Evolutionary conservation across 768 basidiomycete genomes (phyloP).

Genomic region (Tricholoma matsutake): DNA sequence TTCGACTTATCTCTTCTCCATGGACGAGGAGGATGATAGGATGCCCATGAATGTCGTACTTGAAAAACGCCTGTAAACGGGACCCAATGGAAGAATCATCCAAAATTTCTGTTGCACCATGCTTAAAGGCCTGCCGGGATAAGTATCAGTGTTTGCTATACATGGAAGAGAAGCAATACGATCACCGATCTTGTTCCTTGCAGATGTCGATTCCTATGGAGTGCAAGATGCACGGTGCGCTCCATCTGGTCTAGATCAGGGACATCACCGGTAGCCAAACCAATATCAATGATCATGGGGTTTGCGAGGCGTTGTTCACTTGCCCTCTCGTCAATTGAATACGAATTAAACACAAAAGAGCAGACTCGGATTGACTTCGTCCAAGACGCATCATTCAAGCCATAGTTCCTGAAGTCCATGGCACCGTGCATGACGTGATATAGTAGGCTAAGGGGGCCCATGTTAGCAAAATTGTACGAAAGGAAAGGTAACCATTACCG

Average conservation of each 20-base stretch:
- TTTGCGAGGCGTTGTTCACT: slow-evolving; percentile 18
- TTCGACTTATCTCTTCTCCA: slow-evolving; percentile 35
- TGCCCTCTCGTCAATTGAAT: slow-evolving; percentile 30
- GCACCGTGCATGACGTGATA: slow-evolving; percentile 27
- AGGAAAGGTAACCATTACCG: slow-evolving; percentile 27
- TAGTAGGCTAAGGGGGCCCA: slow-evolving; percentile 21
- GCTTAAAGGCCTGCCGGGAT: slow-evolving; percentile 23
- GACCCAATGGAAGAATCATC: slow-evolving; percentile 13
- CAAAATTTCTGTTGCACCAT: slow-evolving; percentile 25
- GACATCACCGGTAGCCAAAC: slow-evolving; percentile 36
- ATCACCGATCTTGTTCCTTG: slow-evolving; percentile 2
- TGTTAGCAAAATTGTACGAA: not conserved
- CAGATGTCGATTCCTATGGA: slow-evolving; percentile 16
- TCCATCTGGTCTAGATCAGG: slow-evolving; percentile 18
- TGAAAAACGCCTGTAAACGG: slow-evolving; percentile 18
- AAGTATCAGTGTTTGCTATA: not conserved
- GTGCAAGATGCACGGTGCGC: slow-evolving; percentile 22
- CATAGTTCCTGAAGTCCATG: slow-evolving; percentile 26
- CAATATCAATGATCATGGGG: slow-evolving; percentile 36
- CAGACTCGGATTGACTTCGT: slow-evolving; percentile 26
- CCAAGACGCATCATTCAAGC: slow-evolving; percentile 30
- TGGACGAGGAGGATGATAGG: slow-evolving; percentile 49
- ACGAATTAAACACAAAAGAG: slow-evolving; percentile 36
- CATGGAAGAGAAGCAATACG: not conserved
- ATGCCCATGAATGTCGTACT: not conserved